Base-by-base conservation (phyloP, 495 filamentous ascomycete species). In the Penicillium argentinense region DNA sequence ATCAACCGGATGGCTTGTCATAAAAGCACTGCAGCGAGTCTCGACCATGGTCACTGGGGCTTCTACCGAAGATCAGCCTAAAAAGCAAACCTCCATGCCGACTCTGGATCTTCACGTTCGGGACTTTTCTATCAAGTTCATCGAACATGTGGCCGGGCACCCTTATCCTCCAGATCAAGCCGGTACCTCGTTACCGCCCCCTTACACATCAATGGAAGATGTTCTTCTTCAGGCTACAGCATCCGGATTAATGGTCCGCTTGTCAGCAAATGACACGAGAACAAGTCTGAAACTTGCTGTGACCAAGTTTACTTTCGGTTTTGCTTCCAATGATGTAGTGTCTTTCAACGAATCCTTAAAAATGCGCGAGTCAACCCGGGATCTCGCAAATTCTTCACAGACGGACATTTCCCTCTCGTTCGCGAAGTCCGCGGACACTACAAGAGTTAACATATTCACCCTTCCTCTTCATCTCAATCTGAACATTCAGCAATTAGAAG, bases 401-500 rank as follows among this genome's bases (percentile, higher is more conserved):
- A 70, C 78, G 38, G 88, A 95, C 47, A 69, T 96, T 6, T 76
- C 77, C 14, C 55, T 91, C 21, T 80, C 79, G 22, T 42, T 88
- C 3, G 69, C 53, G 1, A 81, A 79, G 43, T 77, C 72, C 0
- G 32, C 72, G 5, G 69, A 76, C 1, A 64, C 68, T 4, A 76
- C 77, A n/a, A 75, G 76, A 32, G 62, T 88, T 18, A 80, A 86
- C n/a, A 55, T 96, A n/a, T 78, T 75, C n/a, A 95, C 91, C 2
- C 74, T 93, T 11, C 90, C 92, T 2, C 63, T 97, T 1, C 81
- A 85, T 42, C 47, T 97, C 5, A 79, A 79, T 45, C 60, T 97
- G 21, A 88, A 97, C 65, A 72, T 96, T 9, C 84, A 85, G 49
- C 81, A 78, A 28, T 57, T 97, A 9, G 95, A 99, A 52, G 92